Evolutionary conservation across 1,139 yeast species (phyloP).

Genomic region (Blastobotrys ciferrii): DNA sequence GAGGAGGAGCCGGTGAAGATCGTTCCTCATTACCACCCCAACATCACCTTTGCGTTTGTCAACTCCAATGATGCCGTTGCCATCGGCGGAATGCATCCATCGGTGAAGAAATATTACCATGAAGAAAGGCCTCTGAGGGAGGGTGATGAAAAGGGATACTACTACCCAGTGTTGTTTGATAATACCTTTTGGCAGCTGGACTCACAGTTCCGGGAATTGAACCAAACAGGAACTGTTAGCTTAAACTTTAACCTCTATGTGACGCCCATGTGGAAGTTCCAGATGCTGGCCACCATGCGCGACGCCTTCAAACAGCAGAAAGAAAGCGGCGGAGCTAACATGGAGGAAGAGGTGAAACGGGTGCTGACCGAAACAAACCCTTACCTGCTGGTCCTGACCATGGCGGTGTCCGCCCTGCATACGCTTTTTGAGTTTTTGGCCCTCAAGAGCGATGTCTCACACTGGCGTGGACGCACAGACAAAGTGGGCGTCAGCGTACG

Average conservation of each 20-base stretch:
- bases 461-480: conserved; percentile 42
- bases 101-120: conserved; percentile 25
- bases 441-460: conserved; percentile 42
- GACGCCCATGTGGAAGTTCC: conserved; percentile 35
- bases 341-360: conserved; percentile 39
- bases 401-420: conserved; percentile 39
- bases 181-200: conserved; percentile 43
- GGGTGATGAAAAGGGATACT: conserved; percentile 20
- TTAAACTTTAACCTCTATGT: conserved; percentile 35
- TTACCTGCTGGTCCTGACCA: conserved; percentile 37
- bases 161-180: conserved; percentile 36
- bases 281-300: conserved; percentile 32
- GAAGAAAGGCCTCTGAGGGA: conserved; percentile 13
- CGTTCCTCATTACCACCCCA: conserved; percentile 41
- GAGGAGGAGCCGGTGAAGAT: conserved; percentile 25
- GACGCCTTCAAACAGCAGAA: conserved; percentile 36
- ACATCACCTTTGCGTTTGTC: conserved; percentile 33
- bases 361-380: conserved; percentile 41
- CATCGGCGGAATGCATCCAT: conserved; percentile 26
- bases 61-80: conserved; percentile 13
- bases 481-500: conserved; percentile 42
- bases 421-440: conserved; percentile 42
- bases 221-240: conserved; percentile 31
- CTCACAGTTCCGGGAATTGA: conserved; percentile 38
- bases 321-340: conserved; percentile 29